Conservation (phyloP, 2,329 filamentous ascomycete species). For the Neopestalotiopsis clavispora region DNA sequence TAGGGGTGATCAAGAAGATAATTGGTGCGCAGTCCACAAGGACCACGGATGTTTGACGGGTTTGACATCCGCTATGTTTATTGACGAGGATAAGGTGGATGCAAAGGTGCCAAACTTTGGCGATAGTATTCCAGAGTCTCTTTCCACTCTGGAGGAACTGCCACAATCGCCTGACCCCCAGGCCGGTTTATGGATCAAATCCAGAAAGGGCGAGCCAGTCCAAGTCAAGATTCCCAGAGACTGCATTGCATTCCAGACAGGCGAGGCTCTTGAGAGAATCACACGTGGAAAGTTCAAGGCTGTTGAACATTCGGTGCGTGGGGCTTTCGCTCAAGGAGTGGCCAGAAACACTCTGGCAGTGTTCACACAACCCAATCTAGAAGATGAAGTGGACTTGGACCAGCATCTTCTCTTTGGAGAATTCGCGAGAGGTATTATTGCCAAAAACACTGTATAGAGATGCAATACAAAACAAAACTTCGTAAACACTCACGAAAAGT, state of each 20-base stretch:
- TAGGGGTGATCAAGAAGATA: conserved; percentile 66
- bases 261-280: conserved; percentile 88
- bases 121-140: conserved; percentile 36
- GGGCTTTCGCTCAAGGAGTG: conserved; percentile 66
- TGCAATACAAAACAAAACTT: neutral
- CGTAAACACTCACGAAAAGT: neutral
- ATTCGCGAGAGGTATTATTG: conserved; percentile 69
- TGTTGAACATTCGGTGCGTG: conserved; percentile 93
- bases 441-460: conserved; percentile 60
- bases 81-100: conserved; percentile 69
- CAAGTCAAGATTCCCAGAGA: conserved; percentile 92
- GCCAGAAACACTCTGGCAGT: conserved; percentile 91
- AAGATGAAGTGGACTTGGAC: conserved; percentile 74
- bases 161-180: conserved; percentile 77
- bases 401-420: conserved; percentile 74
- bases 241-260: conserved; percentile 95
- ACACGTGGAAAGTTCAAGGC: conserved; percentile 91
- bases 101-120: conserved; percentile 41
- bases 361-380: conserved; percentile 95
- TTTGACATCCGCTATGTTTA: conserved; percentile 93
- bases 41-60: conserved; percentile 95
- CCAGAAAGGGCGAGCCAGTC: conserved; percentile 79
- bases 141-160: conserved; percentile 70
- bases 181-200: conserved; percentile 93
- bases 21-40: conserved; percentile 92